Conservation (phyloP, 2,329 filamentous ascomycete species). For the Conoideocrella luteorostrata region DNA sequence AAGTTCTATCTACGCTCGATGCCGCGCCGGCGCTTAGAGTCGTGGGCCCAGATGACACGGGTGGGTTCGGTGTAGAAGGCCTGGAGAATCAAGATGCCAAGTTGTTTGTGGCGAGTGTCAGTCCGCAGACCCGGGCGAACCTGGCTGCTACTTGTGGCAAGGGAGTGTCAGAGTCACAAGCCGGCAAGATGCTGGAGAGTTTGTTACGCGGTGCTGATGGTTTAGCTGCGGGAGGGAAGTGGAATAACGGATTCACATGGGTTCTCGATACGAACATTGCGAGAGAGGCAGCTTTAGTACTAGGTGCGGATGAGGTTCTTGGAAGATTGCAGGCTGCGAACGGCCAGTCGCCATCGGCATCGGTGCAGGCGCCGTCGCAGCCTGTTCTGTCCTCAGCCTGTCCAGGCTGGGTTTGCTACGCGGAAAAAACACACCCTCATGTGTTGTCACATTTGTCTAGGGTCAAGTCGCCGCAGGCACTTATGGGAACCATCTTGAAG, state of each 20-base stretch:
- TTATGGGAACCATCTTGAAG: conserved; percentile 86
- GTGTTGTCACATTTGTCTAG: conserved; percentile 85
- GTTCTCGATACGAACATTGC: conserved; percentile 84
- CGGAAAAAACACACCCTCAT: conserved; percentile 94
- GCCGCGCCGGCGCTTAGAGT: conserved; percentile 46
- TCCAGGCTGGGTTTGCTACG: conserved; percentile 98
- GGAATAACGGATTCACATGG: conserved; percentile 77
- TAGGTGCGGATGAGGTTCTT: conserved; percentile 67
- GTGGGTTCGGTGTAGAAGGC: conserved; percentile 38
- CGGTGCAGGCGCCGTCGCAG: conserved; percentile 43
- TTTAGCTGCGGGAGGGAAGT: conserved; percentile 61
- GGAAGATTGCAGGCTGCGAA: conserved; percentile 18
- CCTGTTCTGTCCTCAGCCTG: conserved; percentile 86
- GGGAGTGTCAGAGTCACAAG: conserved; percentile 63
- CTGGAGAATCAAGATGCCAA: conserved; percentile 56
- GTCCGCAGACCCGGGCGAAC: conserved; percentile 83
- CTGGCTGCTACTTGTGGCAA: conserved; percentile 76
- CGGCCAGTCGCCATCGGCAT: conserved; percentile 10
- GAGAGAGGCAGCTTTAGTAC: conserved; percentile 74
- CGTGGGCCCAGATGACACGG: conserved; percentile 17
- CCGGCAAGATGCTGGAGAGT: conserved; percentile 75
- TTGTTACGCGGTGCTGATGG: conserved; percentile 64
- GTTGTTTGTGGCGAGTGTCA: conserved; percentile 87
- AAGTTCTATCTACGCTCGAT: conserved; percentile 81
- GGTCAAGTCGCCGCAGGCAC: conserved; percentile 88